A percentile compares a stretch with the other conserved stretches of the same genome.
Conservation (phyloP, 352 stramenopile genomes). For the Phytophthora pistaciae region DNA sequence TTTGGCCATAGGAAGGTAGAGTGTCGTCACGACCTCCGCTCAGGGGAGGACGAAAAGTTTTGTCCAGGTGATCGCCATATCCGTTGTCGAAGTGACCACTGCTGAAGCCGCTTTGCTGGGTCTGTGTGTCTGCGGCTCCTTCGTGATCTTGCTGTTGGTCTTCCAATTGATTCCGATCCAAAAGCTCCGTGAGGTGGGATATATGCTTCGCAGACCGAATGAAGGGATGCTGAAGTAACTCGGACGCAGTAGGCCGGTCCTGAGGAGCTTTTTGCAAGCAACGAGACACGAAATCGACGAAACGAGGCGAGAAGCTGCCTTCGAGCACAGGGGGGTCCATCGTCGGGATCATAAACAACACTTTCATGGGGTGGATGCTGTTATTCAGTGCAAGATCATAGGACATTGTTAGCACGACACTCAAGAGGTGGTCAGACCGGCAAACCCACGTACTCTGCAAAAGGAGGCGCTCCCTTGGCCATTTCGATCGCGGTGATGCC, state of each 20-base stretch:
- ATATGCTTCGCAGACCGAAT: conserved; percentile 78
- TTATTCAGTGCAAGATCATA: conserved; percentile 13
- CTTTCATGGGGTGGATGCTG: conserved; percentile 98
- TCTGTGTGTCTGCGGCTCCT: conserved; percentile 15
- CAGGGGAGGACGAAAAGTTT: conserved; percentile 19
- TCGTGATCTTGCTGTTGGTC: conserved; percentile 24
- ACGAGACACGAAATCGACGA: conserved; percentile 90
- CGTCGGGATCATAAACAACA: conserved; percentile 99
- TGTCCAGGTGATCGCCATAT: conserved; percentile 20
- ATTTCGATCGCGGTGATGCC: conserved; percentile 99
- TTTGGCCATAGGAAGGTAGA: conserved; percentile 35
- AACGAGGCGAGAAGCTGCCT: conserved; percentile 72
- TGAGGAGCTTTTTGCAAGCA: conserved; percentile 92
- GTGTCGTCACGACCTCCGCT: conserved; percentile 32
- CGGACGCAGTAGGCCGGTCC: conserved; percentile 80
- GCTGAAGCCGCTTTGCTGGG: conserved; percentile 16
- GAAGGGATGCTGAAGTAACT: conserved; percentile 91
- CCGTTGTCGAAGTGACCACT: conserved; percentile 24
- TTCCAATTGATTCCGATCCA: conserved; percentile 57
- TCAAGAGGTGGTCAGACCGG: background rate
- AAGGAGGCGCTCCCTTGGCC: conserved; percentile 96
- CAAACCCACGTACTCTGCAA: conserved; percentile 74
- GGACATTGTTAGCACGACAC: conserved; percentile 2
- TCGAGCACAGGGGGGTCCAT: conserved; percentile 91
- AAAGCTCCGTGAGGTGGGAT: conserved; percentile 74